Percentiles rank a stretch among this genome's conserved stretches.
Evolutionary conservation across 805 yeast species (phyloP).

Genomic region (Tetrapisispora taiwanensis): DNA sequence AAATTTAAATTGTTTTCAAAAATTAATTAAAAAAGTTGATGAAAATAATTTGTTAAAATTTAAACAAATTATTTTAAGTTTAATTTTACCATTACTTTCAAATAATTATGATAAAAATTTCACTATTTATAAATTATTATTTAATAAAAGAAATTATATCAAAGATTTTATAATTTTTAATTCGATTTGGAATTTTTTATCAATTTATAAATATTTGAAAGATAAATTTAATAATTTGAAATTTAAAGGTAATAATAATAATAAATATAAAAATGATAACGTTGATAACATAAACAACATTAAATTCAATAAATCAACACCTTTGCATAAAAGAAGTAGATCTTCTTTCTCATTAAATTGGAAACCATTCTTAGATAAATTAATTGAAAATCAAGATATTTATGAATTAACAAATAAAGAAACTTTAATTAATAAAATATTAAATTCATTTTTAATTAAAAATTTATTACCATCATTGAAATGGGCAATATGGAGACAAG

Average conservation of each 20-base stretch:
- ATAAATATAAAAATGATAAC: not conserved
- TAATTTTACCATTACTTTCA: slow-evolving; percentile 10
- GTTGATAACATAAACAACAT: no score
- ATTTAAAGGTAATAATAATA: not conserved
- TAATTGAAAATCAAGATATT: slow-evolving; percentile 12
- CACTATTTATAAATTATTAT: slow-evolving; percentile 7
- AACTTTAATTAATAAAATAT: slow-evolving; percentile 12
- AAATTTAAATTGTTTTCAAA: not conserved
- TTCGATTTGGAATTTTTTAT: slow-evolving; percentile 12
- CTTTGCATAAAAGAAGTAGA: slow-evolving; percentile 3
- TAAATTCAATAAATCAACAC: not conserved
- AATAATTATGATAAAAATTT: not conserved
- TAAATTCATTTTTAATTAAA: slow-evolving; percentile 15
- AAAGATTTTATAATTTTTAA: slow-evolving; percentile 13
- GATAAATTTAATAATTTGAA: not conserved
- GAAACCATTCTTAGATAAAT: slow-evolving; percentile 17
- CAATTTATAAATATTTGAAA: slow-evolving; percentile 8
- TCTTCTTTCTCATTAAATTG: slow-evolving; percentile 10
- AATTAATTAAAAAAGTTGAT: slow-evolving; percentile 1
- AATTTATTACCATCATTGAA: slow-evolving; percentile 17
- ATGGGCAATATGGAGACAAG: slow-evolving; percentile 24
- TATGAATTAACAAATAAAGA: slow-evolving; percentile 15
- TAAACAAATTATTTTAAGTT: slow-evolving; percentile 11
- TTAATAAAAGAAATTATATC: slow-evolving; percentile 8
- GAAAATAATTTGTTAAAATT: slow-evolving; percentile 1